These are phyloP conservation scores for Phycomyces blakesleeanus DNA, from an alignment of 192 early-diverging fungal genomes.

Conservation along the genomic window DNA sequence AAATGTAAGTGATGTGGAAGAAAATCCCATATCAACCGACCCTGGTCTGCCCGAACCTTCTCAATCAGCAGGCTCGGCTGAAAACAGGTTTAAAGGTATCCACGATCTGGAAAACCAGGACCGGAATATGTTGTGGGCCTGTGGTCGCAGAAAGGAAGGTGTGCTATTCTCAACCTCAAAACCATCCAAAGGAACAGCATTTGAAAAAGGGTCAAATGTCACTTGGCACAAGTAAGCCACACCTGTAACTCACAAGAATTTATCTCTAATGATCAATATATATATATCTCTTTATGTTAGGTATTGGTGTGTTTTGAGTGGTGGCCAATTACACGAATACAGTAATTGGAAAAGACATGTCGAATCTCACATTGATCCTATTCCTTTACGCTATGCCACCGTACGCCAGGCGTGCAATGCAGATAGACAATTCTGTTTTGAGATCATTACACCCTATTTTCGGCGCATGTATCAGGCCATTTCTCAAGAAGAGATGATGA, in stretches of 20 bases:
- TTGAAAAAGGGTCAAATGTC: constrained; percentile 26
- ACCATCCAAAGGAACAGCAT: constrained; percentile 30
- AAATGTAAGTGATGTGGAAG: neutral
- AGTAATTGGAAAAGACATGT: constrained; percentile 63
- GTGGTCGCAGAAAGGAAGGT: constrained; percentile 48
- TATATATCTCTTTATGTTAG: constrained; percentile 16
- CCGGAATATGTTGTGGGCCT: constrained; percentile 34
- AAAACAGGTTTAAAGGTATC: constrained; percentile 49
- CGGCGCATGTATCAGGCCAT: constrained; percentile 69
- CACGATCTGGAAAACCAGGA: constrained; percentile 52
- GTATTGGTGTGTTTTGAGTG: constrained; percentile 66
- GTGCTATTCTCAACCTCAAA: constrained; percentile 58
- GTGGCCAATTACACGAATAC: constrained; percentile 60
- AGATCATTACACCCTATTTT: constrained; percentile 59
- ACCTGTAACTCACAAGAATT: constrained; percentile 13
- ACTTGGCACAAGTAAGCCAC: constrained; percentile 44
- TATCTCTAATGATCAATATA: constrained; percentile 21
- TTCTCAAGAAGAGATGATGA: constrained; percentile 57
- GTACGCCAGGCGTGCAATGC: constrained; percentile 62
- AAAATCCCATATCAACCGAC: neutral
- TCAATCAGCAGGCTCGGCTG: neutral
- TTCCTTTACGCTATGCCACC: constrained; percentile 63
- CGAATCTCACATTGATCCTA: constrained; percentile 55
- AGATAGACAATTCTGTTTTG: constrained; percentile 70
- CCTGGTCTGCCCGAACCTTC: neutral